Conservation (phyloP, 2,329 filamentous ascomycete species). For the Xylaria sp. region DNA sequence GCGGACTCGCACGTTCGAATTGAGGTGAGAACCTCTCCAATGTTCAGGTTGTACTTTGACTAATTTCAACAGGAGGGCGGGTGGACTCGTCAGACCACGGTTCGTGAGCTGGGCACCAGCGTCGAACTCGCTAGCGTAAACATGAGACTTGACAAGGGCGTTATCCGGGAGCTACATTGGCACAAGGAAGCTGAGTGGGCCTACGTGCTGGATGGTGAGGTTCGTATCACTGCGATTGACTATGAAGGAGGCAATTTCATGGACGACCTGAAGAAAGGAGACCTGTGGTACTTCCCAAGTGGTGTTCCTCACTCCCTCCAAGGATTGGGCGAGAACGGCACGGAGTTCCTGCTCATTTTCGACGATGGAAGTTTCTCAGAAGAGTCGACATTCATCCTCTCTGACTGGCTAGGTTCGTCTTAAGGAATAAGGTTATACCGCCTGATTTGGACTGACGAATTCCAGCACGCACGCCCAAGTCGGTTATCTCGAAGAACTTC, state of each 20-base stretch:
- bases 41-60: background rate
- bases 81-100: constrained; percentile 79
- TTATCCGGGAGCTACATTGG: constrained; percentile 82
- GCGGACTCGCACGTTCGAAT: constrained; percentile 72
- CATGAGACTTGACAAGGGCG: constrained; percentile 78
- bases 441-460: constrained; percentile 29
- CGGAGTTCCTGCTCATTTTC: constrained; percentile 69
- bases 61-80: constrained; percentile 68
- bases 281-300: constrained; percentile 83
- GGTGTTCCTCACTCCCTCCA: constrained; percentile 82
- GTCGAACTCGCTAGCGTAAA: constrained; percentile 80
- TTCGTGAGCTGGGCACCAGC: constrained; percentile 71
- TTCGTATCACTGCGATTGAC: constrained; percentile 78
- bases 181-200: constrained; percentile 85
- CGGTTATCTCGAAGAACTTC: constrained; percentile 79
- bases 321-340: constrained; percentile 72
- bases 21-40: constrained; percentile 57
- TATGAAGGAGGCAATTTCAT: constrained; percentile 80
- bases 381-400: constrained; percentile 76
- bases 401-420: constrained; percentile 73
- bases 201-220: constrained; percentile 75
- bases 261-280: constrained; percentile 79
- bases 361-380: constrained; percentile 60
- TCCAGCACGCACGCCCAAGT: constrained; percentile 74
- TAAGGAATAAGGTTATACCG: background rate